Evolutionary conservation across 371 early-diverging fungal species (phyloP).

Genomic region (Circinella minor): DNA sequence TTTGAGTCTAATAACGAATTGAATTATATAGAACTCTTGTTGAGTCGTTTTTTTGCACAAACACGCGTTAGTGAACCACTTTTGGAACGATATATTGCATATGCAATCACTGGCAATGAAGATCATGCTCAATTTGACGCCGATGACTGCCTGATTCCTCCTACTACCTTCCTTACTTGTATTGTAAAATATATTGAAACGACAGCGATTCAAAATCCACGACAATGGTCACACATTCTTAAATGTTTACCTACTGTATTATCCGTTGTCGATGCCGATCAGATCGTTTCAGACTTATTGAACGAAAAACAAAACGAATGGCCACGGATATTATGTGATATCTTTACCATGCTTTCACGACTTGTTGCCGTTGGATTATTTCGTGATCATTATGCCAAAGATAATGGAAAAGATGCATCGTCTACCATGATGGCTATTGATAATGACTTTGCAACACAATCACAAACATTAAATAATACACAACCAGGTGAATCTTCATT

Average conservation of each 20-base stretch:
- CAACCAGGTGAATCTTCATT: constrained; percentile 15
- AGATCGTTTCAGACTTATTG: constrained; percentile 23
- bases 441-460: neutral
- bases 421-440: constrained; percentile 8
- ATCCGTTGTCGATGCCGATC: constrained; percentile 27
- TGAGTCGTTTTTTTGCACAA: constrained; percentile 38
- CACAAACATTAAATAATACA: constrained; percentile 27
- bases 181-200: constrained; percentile 26
- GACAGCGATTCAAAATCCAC: constrained; percentile 28
- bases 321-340: constrained; percentile 26
- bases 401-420: neutral
- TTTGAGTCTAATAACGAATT: neutral
- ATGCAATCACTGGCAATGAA: constrained; percentile 30
- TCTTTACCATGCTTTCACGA: constrained; percentile 33
- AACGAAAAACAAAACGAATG: constrained; percentile 29
- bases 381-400: constrained; percentile 19
- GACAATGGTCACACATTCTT: constrained; percentile 45
- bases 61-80: constrained; percentile 35
- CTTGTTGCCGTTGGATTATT: constrained; percentile 39
- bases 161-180: constrained; percentile 18
- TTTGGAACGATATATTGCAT: constrained; percentile 44
- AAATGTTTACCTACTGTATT: constrained; percentile 28
- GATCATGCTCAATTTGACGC: constrained; percentile 8
- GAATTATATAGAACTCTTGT: constrained; percentile 30
- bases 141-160: constrained; percentile 19